These are phyloP conservation scores for Claviceps fusiformis DNA, from an alignment of 2,329 filamentous ascomycete genomes.

Conservation along the genomic window DNA sequence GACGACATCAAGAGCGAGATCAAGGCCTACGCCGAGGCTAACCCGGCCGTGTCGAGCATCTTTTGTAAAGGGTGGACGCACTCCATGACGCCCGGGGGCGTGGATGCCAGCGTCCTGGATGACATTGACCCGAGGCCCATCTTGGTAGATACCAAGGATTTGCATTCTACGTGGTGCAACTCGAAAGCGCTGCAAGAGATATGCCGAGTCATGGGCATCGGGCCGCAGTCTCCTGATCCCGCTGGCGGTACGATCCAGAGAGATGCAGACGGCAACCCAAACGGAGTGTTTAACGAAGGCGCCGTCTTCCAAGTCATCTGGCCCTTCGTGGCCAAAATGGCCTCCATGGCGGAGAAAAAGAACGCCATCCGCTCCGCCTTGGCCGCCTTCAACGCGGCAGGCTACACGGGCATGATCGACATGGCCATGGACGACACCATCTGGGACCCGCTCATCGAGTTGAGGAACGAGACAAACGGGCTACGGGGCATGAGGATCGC, in stretches of 20 bases:
- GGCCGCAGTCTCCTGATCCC: slow-evolving; percentile 29
- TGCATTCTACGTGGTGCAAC: slow-evolving; percentile 45
- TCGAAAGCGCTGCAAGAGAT: slow-evolving; percentile 34
- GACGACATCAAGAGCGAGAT: slow-evolving; percentile 36
- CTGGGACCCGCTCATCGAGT: slow-evolving; percentile 36
- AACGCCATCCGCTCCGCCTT: slow-evolving; percentile 34
- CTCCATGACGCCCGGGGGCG: slow-evolving; percentile 30
- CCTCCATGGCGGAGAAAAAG: slow-evolving; percentile 33
- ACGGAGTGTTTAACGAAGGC: slow-evolving; percentile 38
- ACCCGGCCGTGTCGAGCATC: slow-evolving; percentile 35
- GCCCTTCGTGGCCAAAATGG: slow-evolving; percentile 36
- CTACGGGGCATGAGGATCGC: slow-evolving; percentile 29
- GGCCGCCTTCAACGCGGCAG: slow-evolving; percentile 33
- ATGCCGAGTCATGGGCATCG: slow-evolving; percentile 23
- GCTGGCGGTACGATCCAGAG: slow-evolving; percentile 39
- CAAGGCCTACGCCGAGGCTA: slow-evolving; percentile 27
- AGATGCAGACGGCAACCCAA: slow-evolving; percentile 31
- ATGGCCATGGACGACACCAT: slow-evolving; percentile 49
- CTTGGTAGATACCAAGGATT: slow-evolving; percentile 41
- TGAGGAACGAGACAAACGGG: slow-evolving; percentile 22
- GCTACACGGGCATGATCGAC: slow-evolving; percentile 42
- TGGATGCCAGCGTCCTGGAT: slow-evolving; percentile 31
- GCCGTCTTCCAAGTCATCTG: slow-evolving; percentile 39
- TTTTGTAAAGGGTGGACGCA: slow-evolving; percentile 44
- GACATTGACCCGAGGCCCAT: slow-evolving; percentile 40